Conservation (phyloP, 306 rosid species). For the Fagus crenata region DNA sequence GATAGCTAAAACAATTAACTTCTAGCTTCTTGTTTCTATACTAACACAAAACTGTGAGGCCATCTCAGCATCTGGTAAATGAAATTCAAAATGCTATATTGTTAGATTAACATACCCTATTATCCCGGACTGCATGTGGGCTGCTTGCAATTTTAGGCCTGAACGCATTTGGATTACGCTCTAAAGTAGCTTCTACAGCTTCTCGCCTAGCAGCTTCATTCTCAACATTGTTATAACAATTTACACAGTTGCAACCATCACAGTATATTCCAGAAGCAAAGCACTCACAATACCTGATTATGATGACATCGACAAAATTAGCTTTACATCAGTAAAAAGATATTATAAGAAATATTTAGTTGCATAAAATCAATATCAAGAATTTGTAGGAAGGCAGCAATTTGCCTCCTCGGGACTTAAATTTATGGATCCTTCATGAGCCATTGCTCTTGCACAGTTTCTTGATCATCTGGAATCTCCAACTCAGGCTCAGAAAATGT, state of each 20-base stretch:
- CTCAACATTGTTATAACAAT: constrained; percentile 94
- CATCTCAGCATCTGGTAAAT: constrained; percentile 7
- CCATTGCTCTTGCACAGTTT: too few species aligned
- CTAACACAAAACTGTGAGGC: constrained; percentile 13
- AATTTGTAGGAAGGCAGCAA: neutral
- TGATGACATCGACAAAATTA: constrained; percentile 39
- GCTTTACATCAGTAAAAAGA: constrained; percentile 19
- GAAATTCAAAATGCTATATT: constrained; percentile 11
- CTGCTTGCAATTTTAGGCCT: constrained; percentile 99
- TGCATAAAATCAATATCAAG: constrained; percentile 8
- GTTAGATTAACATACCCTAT: constrained; percentile 56
- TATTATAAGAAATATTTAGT: constrained; percentile 21
- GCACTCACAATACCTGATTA: constrained; percentile 96
- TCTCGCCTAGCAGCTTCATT: constrained; percentile 93
- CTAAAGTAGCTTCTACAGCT: constrained; percentile 97
- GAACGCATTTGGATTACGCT: constrained; percentile 98
- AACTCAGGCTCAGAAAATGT: too few species aligned
- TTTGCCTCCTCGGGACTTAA: too few species aligned
- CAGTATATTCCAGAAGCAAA: constrained; percentile 99
- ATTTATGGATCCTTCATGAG: too few species aligned
- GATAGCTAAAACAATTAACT: neutral
- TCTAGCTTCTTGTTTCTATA: constrained; percentile 6
- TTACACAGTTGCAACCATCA: constrained; percentile 97
- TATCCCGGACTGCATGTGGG: constrained; percentile 80
- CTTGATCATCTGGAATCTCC: too few species aligned